Base-by-base conservation (phyloP, 129 eudicot species). In the Escallonia herrerae region DNA sequence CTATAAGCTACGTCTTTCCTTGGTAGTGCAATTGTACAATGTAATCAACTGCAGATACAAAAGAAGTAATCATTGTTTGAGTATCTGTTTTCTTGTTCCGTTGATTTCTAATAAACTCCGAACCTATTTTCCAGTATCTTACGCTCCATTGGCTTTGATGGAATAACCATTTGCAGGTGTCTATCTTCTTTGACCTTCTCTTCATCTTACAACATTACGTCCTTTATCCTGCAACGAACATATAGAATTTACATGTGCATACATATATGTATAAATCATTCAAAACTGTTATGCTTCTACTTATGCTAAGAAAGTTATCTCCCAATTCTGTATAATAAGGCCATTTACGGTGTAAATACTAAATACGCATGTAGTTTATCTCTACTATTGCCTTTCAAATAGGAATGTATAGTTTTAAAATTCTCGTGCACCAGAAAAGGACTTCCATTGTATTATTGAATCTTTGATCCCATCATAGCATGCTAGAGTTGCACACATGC, bases 171-270 rank as follows among this genome's bases (percentile, higher is more conserved):
- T 60, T 74, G 63, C 85, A 91, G 97, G 95, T 88, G 68, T 87
- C 98, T 3, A 68, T 91, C 65, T 88, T 88, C 82, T 91, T 91
- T 60, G 98, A 91, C 82, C 42, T 93, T 60, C 56, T 93, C 59
- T 88, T 93, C 83, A 93, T 93, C 68, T 6, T 88, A 58, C 98
- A 93, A 77, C 98, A 93, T 76, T 93, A 85, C 66, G 81, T 93
- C 76, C 75, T 88, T 8, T 88, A 93, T 79, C 96, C 72, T 11
- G 47, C 41, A 44, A 60, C 48, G 58, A 46, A 14, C 48, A 51
- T 60, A 69, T 46, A 9, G 39, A 51, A 42, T 68, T 56, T 57
- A 7, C 67, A 64, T 49, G 55, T 56, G 53, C 37, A 52, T 42
- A 50, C 40, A 48, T 49, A 15, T 56, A 3, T 47, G 40, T 14